Evolutionary conservation across 2,329 filamentous ascomycete genomes (phyloP).

Genomic region (Zymoseptoria brevis): DNA sequence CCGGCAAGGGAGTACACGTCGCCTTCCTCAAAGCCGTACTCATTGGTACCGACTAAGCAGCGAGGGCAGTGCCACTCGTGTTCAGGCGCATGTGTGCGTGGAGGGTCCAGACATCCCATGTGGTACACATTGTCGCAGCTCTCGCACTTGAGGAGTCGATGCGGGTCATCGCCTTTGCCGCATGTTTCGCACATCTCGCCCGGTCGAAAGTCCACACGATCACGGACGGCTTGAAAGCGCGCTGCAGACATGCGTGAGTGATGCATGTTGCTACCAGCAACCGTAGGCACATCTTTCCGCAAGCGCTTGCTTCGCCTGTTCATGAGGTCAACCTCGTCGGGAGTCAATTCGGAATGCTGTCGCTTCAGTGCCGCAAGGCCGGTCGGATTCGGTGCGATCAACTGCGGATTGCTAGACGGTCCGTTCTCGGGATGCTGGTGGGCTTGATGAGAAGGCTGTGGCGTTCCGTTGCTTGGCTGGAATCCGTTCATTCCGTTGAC

Average conservation of each 20-base stretch:
- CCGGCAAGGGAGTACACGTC: constrained; percentile 90
- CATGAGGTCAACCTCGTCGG: constrained; percentile 37
- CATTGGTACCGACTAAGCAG: constrained; percentile 89
- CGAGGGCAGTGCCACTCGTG: constrained; percentile 93
- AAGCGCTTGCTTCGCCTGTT: constrained; percentile 80
- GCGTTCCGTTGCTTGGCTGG: constrained; percentile 20
- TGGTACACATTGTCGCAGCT: constrained; percentile 88
- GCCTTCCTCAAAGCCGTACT: constrained; percentile 96
- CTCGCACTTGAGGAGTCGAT: constrained; percentile 72
- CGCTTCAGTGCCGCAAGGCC: constrained; percentile 54
- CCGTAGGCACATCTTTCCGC: constrained; percentile 76
- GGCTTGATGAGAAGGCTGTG: constrained; percentile 7
- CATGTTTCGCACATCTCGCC: constrained; percentile 76
- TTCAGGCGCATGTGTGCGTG: constrained; percentile 69
- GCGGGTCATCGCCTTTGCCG: constrained; percentile 65
- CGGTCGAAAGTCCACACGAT: constrained; percentile 49
- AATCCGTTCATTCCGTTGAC: constrained; percentile 48
- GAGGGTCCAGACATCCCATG: constrained; percentile 79
- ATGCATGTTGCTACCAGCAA: constrained; percentile 95
- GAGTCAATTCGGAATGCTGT: constrained; percentile 45
- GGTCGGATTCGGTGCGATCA: constrained; percentile 20
- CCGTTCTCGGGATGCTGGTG: constrained; percentile 41
- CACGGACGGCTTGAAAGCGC: constrained; percentile 49
- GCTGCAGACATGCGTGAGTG: constrained; percentile 77
- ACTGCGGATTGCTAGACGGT: constrained; percentile 33